Percentiles rank a stretch among this genome's conserved stretches.
phyloP scores from a whole-genome alignment of 2,329 filamentous ascomycete genomes.

The Penicillium digitatum region DNA sequence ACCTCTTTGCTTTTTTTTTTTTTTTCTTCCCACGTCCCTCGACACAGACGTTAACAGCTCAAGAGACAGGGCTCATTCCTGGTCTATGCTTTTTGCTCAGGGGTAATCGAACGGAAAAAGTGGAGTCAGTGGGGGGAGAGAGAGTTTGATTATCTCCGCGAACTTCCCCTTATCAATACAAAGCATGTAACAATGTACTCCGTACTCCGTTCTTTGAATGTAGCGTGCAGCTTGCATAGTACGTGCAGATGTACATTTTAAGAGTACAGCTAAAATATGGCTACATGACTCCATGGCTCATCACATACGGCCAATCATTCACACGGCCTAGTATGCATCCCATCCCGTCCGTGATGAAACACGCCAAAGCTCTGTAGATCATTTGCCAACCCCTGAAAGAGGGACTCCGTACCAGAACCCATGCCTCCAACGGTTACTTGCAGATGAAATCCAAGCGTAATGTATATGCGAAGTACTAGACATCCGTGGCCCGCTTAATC shows the following conservation, averaged over 20 bases:
- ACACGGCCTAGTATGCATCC: constrained; percentile 21
- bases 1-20: not conserved
- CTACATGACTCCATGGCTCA: not conserved
- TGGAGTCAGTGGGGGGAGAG: constrained; percentile 16
- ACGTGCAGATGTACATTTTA: constrained; percentile 3
- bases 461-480: not conserved
- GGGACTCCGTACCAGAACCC: not conserved
- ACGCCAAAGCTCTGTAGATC: constrained; percentile 21
- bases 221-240: not conserved
- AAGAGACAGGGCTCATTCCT: constrained; percentile 11
- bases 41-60: not conserved
- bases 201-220: no score
- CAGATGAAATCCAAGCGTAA: not conserved
- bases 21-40: not conserved
- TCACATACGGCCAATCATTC: constrained; percentile 9
- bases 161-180: not conserved
- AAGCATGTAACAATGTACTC: no score
- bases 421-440: not conserved
- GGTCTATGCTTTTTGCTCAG: constrained; percentile 21
- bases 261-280: not conserved
- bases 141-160: not conserved
- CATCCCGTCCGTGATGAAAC: constrained; percentile 23
- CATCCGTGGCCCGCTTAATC: not conserved
- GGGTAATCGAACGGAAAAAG: constrained; percentile 19
- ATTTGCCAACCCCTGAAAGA: constrained; percentile 7